Conservation (phyloP, 2,329 filamentous ascomycete species). For the Trichoderma aggressivum region DNA sequence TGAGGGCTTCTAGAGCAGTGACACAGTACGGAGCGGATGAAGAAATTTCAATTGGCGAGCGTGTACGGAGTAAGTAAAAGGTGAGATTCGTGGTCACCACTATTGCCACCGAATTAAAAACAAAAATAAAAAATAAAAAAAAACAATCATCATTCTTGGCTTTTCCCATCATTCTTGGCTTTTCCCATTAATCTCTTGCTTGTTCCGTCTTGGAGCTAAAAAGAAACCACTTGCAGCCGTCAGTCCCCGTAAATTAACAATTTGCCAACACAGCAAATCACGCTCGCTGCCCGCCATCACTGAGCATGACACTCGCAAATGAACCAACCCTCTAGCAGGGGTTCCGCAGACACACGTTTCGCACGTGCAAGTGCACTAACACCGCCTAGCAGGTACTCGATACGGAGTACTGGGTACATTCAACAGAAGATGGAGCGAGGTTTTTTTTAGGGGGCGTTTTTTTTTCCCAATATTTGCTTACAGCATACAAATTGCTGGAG, state of each 20-base stretch:
- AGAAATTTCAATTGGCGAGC: neutral
- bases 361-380: neutral
- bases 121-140: neutral
- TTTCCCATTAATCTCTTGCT: neutral
- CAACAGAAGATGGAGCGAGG: neutral
- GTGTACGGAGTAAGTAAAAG: neutral
- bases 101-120: neutral
- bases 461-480: too few species aligned
- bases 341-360: neutral
- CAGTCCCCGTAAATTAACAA: slow-evolving; percentile 14
- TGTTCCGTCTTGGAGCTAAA: neutral
- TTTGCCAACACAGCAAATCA: slow-evolving; percentile 11
- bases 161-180: neutral
- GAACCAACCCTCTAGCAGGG: neutral
- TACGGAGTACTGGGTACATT: neutral
- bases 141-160: neutral
- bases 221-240: neutral
- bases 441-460: neutral
- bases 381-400: neutral
- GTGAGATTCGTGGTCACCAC: neutral
- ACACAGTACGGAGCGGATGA: neutral
- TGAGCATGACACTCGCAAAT: slow-evolving; percentile 1
- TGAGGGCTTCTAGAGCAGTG: neutral
- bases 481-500: neutral
- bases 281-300: neutral